Percentiles rank a stretch among this genome's conserved stretches.
Conservation (phyloP, 1,284 basidiomycete species). For the Melampsora americana region DNA sequence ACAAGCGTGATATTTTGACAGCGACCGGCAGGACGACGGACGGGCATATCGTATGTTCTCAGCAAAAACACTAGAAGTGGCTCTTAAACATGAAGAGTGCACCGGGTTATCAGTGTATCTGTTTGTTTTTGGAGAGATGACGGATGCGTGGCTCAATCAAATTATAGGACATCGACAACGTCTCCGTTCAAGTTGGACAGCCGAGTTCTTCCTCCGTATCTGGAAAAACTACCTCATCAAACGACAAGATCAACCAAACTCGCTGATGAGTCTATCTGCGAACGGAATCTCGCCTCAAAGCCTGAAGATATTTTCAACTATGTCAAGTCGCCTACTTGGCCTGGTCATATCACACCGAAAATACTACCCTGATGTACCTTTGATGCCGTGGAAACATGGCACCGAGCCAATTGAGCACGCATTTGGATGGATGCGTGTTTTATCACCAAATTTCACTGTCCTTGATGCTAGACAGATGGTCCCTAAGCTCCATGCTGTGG, state of each 20-base stretch:
- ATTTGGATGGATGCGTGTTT: not conserved
- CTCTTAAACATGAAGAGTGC: constrained; percentile 12
- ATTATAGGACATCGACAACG: constrained; percentile 1
- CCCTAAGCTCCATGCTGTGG: not conserved
- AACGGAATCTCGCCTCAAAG: constrained; percentile 19
- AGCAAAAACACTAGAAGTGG: too few species aligned
- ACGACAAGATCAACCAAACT: not conserved
- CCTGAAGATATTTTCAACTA: not conserved
- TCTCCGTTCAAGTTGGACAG: constrained; percentile 9
- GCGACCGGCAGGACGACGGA: too few species aligned
- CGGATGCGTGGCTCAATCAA: constrained; percentile 19
- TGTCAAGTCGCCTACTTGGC: not conserved
- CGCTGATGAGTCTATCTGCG: not conserved
- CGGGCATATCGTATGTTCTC: too few species aligned
- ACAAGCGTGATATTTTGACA: too few species aligned
- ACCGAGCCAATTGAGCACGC: too few species aligned
- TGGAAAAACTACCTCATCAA: too few species aligned
- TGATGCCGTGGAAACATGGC: too few species aligned
- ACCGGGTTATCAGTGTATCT: constrained; percentile 13
- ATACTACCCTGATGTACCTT: too few species aligned
- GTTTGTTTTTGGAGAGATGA: constrained; percentile 19
- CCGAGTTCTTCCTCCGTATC: too few species aligned
- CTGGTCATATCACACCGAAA: too few species aligned
- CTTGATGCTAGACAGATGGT: constrained; percentile 14
- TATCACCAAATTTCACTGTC: constrained; percentile 5